Base-by-base conservation (phyloP, 139 green algal species). In the Chlorella sp. region DNA sequence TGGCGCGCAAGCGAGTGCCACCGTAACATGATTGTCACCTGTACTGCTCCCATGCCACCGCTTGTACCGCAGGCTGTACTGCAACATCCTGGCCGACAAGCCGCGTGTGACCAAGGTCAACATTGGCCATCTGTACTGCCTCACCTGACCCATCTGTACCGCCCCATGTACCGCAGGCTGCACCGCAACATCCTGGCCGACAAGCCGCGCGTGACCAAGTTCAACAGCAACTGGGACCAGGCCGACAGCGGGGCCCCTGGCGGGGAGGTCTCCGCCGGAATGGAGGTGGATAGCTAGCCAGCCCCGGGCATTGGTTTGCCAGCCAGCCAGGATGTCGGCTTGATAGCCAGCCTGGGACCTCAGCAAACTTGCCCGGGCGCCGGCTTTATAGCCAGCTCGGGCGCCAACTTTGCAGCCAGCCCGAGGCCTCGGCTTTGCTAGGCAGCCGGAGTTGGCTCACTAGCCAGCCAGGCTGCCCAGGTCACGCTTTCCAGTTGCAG, bases 151-250 rank as follows among this genome's bases (percentile, higher is more conserved):
- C 40, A 24, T 32, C 28, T 66, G 30, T 36, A 30, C 15, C 32
- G 73, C 28, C 73, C 77, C n/a, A 12, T 42, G 40, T 69, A 42
- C 18, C 34, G 71, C 85, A 95, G 93, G 88, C 89, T 98, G 64
- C 68, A 90, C 61, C 94, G 97, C 19, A 95, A 91, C 91, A 97
- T 99, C 42, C 90, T 99, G 28, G 95, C 96, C 1, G 97, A 98
- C 86, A 98, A 99, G 93, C 98, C 97, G 16, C 92, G 98, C 30
- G 97, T 99, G 2, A 99, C 97, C 14, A 97, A 96, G 68, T 99
- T 98, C 85, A 95, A 93, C 48, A 92, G 95, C 32, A 86, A 95
- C 68, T 88, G 84, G 84, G 84, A 88, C 68, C 39, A 71, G 64
- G 64, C 11, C 7, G 64, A 18, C 64, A 71, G 64, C 64, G 76